Evolutionary conservation across 2,329 filamentous ascomycete genomes (phyloP), one percentile per base, ranked within the genome.

Genomic region (Pseudogymnoascus verrucosus): DNA sequence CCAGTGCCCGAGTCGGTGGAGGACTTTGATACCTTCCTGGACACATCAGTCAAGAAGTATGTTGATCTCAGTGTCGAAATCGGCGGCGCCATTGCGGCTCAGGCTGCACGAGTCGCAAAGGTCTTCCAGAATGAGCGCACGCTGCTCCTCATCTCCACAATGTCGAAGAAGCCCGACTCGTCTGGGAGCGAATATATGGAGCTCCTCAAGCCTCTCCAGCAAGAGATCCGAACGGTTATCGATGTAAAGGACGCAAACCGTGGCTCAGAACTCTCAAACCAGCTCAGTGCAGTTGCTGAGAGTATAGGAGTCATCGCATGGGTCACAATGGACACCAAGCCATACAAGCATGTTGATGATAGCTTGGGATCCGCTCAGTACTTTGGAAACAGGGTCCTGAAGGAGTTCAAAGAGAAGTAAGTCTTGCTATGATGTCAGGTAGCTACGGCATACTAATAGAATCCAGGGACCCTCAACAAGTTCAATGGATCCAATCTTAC

Each of bases 371-470:
- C 91, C 61, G 91, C 93, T 42, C 89, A 98, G 74, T 96, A 96
- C 79, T 97, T 91, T 71, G 95, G 95, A 36, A 98, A 99, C 79
- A 87, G 93, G 70, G 90, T 99, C 39, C 79, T 98, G 69, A 96
- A 92, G 78, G 89, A 96, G 70, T 88, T 89, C 76, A 97, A 96
- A 78, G 93, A 90, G 67, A 89, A 86, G 87, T 89, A 74, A 69
- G 83, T 59, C 28, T 31, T 8, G 23, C 19, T 26, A 7, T 34
- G 16, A 19, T 11, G 26, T 8, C 19, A 36, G 36, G 21, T 23
- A 12, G n/a, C 12, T 39, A 16, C 23, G 21, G 60, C 64, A 66
- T 61, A 67, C 62, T 39, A 63, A 64, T 40, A 62, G 44, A 39
- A 16, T 23, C 14, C 68, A 95, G 90, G 78, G 90, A 93, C 71